Evolutionary conservation across 306 rosid genomes (phyloP).

Genomic region (Ochetophila trinervis): DNA sequence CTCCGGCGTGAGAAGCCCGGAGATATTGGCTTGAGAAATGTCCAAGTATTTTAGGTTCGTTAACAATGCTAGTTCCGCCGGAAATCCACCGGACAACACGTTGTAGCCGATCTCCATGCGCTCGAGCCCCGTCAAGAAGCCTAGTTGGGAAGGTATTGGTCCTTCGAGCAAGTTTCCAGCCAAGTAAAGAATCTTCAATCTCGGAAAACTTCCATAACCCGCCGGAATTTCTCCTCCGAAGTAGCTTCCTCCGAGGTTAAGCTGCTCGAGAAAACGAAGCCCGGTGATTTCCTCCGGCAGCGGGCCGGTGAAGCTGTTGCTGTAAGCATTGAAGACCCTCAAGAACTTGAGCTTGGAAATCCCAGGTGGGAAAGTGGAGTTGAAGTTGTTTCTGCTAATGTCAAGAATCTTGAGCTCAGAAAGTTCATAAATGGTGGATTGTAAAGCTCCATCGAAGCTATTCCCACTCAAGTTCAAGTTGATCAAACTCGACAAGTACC

Average conservation of each 20-base stretch:
- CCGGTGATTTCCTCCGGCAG: constrained; percentile 50
- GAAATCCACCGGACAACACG: constrained; percentile 51
- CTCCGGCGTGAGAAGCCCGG: constrained; percentile 55
- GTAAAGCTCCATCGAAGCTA: constrained; percentile 55
- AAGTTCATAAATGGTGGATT: constrained; percentile 55
- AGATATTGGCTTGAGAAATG: constrained; percentile 50
- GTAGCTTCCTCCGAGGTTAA: constrained; percentile 94
- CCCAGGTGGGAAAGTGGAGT: constrained; percentile 76
- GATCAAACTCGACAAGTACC: constrained; percentile 45
- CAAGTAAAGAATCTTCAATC: constrained; percentile 50
- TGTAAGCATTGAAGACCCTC: constrained; percentile 66
- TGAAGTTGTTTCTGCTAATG: constrained; percentile 69
- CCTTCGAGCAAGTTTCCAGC: constrained; percentile 77
- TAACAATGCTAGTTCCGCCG: constrained; percentile 44
- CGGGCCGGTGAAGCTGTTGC: constrained; percentile 78
- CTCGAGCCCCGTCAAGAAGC: constrained; percentile 48
- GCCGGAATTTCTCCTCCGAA: constrained; percentile 59
- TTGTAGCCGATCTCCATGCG: constrained; percentile 91
- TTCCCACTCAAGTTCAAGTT: constrained; percentile 78
- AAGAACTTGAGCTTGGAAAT: constrained; percentile 74
- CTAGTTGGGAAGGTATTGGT: constrained; percentile 53
- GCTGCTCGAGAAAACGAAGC: constrained; percentile 64
- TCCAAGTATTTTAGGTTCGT: constrained; percentile 66
- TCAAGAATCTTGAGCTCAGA: constrained; percentile 56
- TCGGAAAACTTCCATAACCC: constrained; percentile 50